Conservation (phyloP, 2,329 filamentous ascomycete species). For the Trichophyton simii region DNA sequence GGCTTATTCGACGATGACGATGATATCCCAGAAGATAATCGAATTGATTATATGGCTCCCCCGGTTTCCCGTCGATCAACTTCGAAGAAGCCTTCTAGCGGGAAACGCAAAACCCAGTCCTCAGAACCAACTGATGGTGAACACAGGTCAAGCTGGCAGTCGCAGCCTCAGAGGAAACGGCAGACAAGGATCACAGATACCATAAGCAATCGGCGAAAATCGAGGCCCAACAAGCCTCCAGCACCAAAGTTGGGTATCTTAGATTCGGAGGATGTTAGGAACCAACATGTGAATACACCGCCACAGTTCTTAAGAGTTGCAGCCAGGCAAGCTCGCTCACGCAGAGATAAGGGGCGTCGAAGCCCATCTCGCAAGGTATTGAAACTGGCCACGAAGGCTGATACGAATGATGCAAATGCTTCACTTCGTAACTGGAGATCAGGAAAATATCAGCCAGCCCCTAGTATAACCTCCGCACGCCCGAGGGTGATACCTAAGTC, state of each 20-base stretch:
- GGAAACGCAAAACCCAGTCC: slow-evolving; percentile 3
- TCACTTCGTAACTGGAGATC: slow-evolving; percentile 41
- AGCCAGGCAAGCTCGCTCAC: slow-evolving; percentile 38
- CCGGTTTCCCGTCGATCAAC: slow-evolving; percentile 17
- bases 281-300: slow-evolving; percentile 20
- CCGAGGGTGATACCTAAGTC: not conserved
- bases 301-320: slow-evolving; percentile 47
- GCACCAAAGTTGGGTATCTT: slow-evolving; percentile 37
- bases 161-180: slow-evolving; percentile 17
- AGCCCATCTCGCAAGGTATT: slow-evolving; percentile 42
- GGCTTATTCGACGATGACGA: slow-evolving; percentile 14
- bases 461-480: not conserved
- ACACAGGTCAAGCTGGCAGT: not conserved
- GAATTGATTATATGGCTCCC: slow-evolving; percentile 32
- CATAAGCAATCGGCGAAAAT: slow-evolving; percentile 15
- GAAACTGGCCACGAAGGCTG: slow-evolving; percentile 38
- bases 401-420: slow-evolving; percentile 43
- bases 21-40: slow-evolving; percentile 32
- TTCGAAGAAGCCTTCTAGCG: slow-evolving; percentile 13
- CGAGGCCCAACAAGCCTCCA: slow-evolving; percentile 15
- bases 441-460: slow-evolving; percentile 28
- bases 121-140: slow-evolving; percentile 5
- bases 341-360: slow-evolving; percentile 38
- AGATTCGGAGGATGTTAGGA: slow-evolving; percentile 34
- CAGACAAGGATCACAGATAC: slow-evolving; percentile 28